Evolutionary conservation across 139 green algal species (phyloP).

Genomic region (Chlamydomonas incerta): DNA sequence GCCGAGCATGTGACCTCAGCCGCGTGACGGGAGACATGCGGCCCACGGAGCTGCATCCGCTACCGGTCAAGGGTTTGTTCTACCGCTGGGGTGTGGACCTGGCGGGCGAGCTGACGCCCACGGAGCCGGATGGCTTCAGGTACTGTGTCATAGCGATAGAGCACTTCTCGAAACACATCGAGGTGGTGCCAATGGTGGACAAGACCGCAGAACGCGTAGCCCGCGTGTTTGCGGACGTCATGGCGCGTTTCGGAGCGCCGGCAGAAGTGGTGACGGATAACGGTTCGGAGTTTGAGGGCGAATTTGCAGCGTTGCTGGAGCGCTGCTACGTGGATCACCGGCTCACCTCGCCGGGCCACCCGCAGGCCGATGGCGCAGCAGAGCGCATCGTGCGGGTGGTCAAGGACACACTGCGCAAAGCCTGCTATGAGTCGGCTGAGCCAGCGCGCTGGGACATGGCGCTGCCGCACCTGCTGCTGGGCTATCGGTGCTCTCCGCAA

Average conservation of each 20-base stretch:
- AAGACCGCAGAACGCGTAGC: constrained; percentile 11
- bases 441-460: constrained; percentile 10
- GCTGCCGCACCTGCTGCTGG: constrained; percentile 42
- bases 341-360: no score
- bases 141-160: constrained; percentile 55
- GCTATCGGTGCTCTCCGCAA: constrained; percentile 46
- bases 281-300: constrained; percentile 46
- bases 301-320: constrained; percentile 40
- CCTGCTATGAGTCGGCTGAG: no score
- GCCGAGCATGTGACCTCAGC: not conserved
- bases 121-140: not conserved
- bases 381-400: no score
- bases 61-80: constrained; percentile 23
- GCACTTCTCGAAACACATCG: constrained; percentile 45
- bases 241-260: constrained; percentile 5
- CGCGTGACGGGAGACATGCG: not conserved
- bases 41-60: not conserved
- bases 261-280: constrained; percentile 51
- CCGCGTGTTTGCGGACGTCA: constrained; percentile 28
- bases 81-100: not conserved
- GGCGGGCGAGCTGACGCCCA: not conserved
- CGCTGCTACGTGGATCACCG: constrained; percentile 27
- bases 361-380: no score
- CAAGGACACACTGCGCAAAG: no score
- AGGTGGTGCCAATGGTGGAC: constrained; percentile 30